Evolutionary conservation across 257 asterid species (phyloP), one percentile per base, ranked within the genome.

Genomic region (Agastache rugosa): DNA sequence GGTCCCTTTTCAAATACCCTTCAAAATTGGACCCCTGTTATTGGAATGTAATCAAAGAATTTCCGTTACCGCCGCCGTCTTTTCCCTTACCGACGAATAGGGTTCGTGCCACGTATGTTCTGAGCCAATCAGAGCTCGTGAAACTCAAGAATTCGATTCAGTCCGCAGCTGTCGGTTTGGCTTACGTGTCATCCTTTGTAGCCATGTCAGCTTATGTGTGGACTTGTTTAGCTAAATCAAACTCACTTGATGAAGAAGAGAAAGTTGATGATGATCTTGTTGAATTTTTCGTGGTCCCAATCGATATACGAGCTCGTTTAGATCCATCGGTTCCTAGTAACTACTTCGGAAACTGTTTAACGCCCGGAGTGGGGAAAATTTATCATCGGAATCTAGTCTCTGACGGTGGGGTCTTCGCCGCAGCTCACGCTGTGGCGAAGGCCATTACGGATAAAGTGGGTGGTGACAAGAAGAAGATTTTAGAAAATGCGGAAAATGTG

Each of bases 171-270:
- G 62, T 80, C 29, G 82, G 72, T 51, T 60, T 75, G 2, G 60
- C 19, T 47, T 74, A 41, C 16, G 69, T 75, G 10, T 85, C 90
- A 0, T 80, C 90, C 2, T 89, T 81, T 16, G 87, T 77, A 8
- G 74, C 79, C 15, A 50, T 74, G 35, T 50, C 87, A 20, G 84
- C 89, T 35, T 80, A 80, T 42, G 61, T 63, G 4, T 86, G 88
- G 91, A 63, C 62, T 0, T 83, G 88, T 42, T 72, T 85, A 58
- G 75, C 54, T 12, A 83, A 84, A 83, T 63, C 85, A n/a, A 56
- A 11, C 11, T 19, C 11, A 12, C 12, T 34, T 4, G 61, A 16
- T 1, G 79, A 41, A 10, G 39, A 16, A 5, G 77, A 47, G 20
- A 17, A 39, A 0, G 69, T 17, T 0, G 72, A 66, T 1, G 48